phyloP scores from a whole-genome alignment of 495 filamentous ascomycete genomes.

The Xeromyces bisporus region DNA sequence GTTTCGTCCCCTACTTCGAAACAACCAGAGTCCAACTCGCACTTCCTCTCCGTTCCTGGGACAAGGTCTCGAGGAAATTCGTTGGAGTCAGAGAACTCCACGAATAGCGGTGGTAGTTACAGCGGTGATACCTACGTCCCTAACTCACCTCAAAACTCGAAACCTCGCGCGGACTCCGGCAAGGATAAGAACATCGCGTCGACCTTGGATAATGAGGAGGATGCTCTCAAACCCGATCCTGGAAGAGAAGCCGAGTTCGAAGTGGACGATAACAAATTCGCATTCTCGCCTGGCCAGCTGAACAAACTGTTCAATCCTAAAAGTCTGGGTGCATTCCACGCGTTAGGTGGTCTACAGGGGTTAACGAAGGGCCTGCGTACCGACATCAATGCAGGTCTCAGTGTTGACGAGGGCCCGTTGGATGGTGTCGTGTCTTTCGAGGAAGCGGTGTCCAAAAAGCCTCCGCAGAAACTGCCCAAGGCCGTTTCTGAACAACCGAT shows the following conservation, averaged over 20 bases:
- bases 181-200: slow-evolving; percentile 11
- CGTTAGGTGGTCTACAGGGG: slow-evolving; percentile 59
- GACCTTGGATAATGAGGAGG: slow-evolving; percentile 22
- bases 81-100: slow-evolving; percentile 40
- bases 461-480: slow-evolving; percentile 14
- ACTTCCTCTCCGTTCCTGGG: slow-evolving; percentile 46
- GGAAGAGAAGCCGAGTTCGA: slow-evolving; percentile 56
- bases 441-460: slow-evolving; percentile 30
- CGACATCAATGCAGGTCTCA: slow-evolving; percentile 48
- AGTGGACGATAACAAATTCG: slow-evolving; percentile 63
- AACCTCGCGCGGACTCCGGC: slow-evolving; percentile 15
- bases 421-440: slow-evolving; percentile 54
- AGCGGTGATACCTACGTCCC: slow-evolving; percentile 33
- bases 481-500: slow-evolving; percentile 11
- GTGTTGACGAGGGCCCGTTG: slow-evolving; percentile 51
- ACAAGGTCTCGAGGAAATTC: slow-evolving; percentile 47
- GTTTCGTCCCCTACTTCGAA: slow-evolving; percentile 53
- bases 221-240: slow-evolving; percentile 50
- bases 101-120: slow-evolving; percentile 31
- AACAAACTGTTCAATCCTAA: slow-evolving; percentile 71
- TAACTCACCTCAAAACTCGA: slow-evolving; percentile 18
- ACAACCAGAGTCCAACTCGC: slow-evolving; percentile 31
- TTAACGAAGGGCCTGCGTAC: slow-evolving; percentile 64
- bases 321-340: slow-evolving; percentile 57
- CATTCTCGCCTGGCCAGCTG: slow-evolving; percentile 66